phyloP scores from a whole-genome alignment of 2,329 filamentous ascomycete species.

The Alternaria incomplexa region DNA sequence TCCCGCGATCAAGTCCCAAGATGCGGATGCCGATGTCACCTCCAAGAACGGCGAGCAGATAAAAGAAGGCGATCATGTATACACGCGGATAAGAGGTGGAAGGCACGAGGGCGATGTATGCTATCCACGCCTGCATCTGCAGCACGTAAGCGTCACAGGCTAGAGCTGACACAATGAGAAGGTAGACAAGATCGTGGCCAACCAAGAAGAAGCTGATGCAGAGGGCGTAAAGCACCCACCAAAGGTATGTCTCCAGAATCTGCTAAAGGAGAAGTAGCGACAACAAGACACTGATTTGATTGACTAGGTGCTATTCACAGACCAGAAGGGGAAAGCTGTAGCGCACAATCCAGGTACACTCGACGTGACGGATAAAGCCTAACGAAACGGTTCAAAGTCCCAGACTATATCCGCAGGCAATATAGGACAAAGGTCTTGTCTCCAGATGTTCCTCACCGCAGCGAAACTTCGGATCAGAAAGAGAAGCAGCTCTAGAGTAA shows the following conservation, averaged over 20 bases:
- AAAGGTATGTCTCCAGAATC: constrained; percentile 38
- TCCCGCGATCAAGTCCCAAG: background rate
- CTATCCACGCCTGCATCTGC: background rate
- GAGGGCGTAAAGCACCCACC: constrained; percentile 51
- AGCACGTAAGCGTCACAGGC: background rate
- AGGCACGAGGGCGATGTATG: constrained; percentile 48
- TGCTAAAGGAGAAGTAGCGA: background rate
- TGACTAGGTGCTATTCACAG: constrained; percentile 46
- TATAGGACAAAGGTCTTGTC: background rate
- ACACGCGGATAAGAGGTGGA: constrained; percentile 50
- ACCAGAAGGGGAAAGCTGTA: constrained; percentile 50
- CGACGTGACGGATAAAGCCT: constrained; percentile 15
- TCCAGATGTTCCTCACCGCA: background rate
- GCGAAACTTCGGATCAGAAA: background rate
- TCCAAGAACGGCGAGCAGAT: constrained; percentile 51
- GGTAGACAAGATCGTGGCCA: constrained; percentile 50
- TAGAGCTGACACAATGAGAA: constrained; percentile 3
- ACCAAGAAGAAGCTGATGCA: constrained; percentile 44
- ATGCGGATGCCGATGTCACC: constrained; percentile 10
- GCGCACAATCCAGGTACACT: constrained; percentile 50
- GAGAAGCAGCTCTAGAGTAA: background rate
- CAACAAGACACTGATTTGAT: background rate
- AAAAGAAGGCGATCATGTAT: constrained; percentile 50
- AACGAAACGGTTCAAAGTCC: background rate
- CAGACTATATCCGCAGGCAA: background rate